Evolutionary conservation across 208 protist genomes (phyloP).

Genomic region (Leishmania amazonensis): DNA sequence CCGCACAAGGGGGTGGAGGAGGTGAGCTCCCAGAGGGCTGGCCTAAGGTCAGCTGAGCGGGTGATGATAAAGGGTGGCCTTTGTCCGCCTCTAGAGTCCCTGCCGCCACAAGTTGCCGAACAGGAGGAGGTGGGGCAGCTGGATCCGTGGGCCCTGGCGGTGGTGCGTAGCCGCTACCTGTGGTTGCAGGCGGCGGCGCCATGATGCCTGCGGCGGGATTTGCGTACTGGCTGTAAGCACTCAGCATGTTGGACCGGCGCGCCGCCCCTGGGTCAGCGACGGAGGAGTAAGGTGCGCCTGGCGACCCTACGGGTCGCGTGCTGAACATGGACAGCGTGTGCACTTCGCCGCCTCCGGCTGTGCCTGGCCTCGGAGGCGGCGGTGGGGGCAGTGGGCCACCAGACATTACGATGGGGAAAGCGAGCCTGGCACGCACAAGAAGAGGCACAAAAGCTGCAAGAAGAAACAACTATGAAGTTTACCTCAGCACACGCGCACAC

Average conservation of each 20-base stretch:
- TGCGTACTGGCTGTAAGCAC: slow-evolving; percentile 25
- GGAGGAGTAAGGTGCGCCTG: background rate
- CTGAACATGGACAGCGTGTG: slow-evolving; percentile 13
- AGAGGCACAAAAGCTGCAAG: background rate
- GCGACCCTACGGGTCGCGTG: slow-evolving; percentile 3
- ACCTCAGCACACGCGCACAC: background rate
- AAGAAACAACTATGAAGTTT: background rate
- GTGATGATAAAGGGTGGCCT: slow-evolving; percentile 4
- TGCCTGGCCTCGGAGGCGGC: slow-evolving; percentile 10
- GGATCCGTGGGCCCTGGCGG: background rate
- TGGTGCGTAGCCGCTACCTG: slow-evolving; percentile 1
- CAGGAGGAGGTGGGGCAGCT: background rate
- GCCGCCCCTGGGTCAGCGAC: background rate
- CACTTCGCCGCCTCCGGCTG: background rate
- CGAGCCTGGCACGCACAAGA: background rate
- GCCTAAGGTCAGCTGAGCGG: background rate
- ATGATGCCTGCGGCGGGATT: background rate
- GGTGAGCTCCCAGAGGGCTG: background rate
- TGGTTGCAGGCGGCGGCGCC: slow-evolving; percentile 4
- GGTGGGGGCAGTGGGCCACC: slow-evolving; percentile 18
- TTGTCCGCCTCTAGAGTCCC: background rate
- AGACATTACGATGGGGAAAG: background rate
- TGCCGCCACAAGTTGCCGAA: background rate
- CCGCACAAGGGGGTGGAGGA: background rate
- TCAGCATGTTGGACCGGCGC: slow-evolving; percentile 20